Percentiles rank a stretch among this genome's conserved stretches.
phyloP scores from a whole-genome alignment of 805 yeast species.

The Dipodascus albidus region DNA sequence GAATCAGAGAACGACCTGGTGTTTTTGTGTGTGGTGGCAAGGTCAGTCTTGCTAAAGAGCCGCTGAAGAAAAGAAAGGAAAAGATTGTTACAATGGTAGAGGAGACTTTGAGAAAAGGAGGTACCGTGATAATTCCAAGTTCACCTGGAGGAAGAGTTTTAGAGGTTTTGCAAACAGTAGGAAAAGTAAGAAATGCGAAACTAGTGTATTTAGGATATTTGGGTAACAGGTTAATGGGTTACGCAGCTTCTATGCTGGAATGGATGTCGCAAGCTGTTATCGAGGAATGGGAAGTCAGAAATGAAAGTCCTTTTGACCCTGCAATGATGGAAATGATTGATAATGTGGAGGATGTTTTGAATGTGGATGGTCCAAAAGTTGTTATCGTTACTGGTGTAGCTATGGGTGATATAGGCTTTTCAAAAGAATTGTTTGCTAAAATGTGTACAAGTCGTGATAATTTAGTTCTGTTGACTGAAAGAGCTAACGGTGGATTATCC shows the following conservation, averaged over 20 bases:
- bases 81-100: slow-evolving; percentile 51
- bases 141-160: slow-evolving; percentile 70
- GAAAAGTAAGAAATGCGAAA: slow-evolving; percentile 42
- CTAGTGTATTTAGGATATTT: slow-evolving; percentile 67
- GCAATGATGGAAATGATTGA: slow-evolving; percentile 45
- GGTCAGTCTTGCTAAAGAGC: slow-evolving; percentile 36
- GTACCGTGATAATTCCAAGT: slow-evolving; percentile 75
- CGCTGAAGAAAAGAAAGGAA: slow-evolving; percentile 51
- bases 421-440: slow-evolving; percentile 28
- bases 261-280: slow-evolving; percentile 92
- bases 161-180: slow-evolving; percentile 67
- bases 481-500: slow-evolving; percentile 38
- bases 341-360: slow-evolving; percentile 37
- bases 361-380: slow-evolving; percentile 43
- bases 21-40: slow-evolving; percentile 65
- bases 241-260: slow-evolving; percentile 83
- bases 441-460: slow-evolving; percentile 55
- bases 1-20: slow-evolving; percentile 68
- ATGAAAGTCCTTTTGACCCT: slow-evolving; percentile 71
- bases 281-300: slow-evolving; percentile 69
- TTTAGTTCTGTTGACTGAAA: slow-evolving; percentile 67
- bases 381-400: slow-evolving; percentile 67
- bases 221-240: slow-evolving; percentile 64
- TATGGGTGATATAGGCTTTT: slow-evolving; percentile 44
- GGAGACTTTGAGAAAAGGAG: slow-evolving; percentile 60